Evolutionary conservation across 306 rosid species (phyloP).

Genomic region (Cicer arietinum): DNA sequence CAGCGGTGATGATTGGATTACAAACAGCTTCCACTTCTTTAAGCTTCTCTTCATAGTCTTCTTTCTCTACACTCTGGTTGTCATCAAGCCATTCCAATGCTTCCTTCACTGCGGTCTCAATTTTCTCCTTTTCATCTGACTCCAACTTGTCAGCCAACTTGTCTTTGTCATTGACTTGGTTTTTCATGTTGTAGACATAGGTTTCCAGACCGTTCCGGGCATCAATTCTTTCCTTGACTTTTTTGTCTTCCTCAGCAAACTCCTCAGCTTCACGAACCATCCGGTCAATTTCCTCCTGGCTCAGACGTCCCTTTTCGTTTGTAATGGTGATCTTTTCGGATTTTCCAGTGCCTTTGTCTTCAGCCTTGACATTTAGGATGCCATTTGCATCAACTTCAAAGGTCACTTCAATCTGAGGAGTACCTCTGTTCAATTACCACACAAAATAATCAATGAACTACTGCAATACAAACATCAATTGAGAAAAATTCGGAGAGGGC

Average conservation of each 20-base stretch:
- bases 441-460: constrained; percentile 24
- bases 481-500: background rate
- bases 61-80: constrained; percentile 89
- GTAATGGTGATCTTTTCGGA: constrained; percentile 98
- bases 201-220: constrained; percentile 93
- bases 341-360: constrained; percentile 98
- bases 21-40: constrained; percentile 97
- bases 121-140: constrained; percentile 91
- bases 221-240: constrained; percentile 94
- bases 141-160: constrained; percentile 96
- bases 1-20: constrained; percentile 85
- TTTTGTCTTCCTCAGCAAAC: constrained; percentile 95
- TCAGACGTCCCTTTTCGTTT: constrained; percentile 93
- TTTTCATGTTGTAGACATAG: constrained; percentile 92
- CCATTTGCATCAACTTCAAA: constrained; percentile 99
- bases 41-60: constrained; percentile 94
- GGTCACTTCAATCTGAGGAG: constrained; percentile 99
- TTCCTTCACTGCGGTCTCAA: constrained; percentile 88
- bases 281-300: constrained; percentile 95
- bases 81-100: constrained; percentile 98
- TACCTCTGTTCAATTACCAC: constrained; percentile 67
- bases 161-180: constrained; percentile 91
- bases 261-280: constrained; percentile 98
- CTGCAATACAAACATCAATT: constrained; percentile 1
- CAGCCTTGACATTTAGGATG: constrained; percentile 91